These are phyloP conservation scores for Bryum argenteum DNA, from an alignment of 225 moss, liverwort and hornwort genomes.

Conservation along the genomic window DNA sequence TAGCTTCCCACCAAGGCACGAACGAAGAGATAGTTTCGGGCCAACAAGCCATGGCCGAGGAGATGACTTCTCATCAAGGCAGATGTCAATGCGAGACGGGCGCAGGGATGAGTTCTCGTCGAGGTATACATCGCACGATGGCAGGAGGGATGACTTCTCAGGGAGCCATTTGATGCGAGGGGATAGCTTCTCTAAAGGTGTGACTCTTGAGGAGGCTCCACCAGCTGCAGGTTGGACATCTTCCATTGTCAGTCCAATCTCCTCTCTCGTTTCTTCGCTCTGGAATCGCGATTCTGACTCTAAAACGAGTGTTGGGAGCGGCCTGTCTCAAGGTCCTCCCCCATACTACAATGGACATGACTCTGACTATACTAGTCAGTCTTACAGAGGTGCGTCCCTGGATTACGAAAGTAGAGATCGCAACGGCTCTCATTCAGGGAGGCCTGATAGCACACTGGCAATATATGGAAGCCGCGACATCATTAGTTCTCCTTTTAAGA, in stretches of 20 bases:
- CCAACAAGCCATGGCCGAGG: conserved; percentile 29
- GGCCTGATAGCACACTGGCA: conserved; percentile 31
- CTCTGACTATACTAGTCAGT: conserved; percentile 30
- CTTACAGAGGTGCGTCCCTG: conserved; percentile 25
- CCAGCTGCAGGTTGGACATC: conserved; percentile 49
- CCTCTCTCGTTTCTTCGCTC: conserved; percentile 42
- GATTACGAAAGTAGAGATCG: conserved; percentile 39
- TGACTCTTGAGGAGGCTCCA: conserved; percentile 28
- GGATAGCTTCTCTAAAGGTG: conserved; percentile 33
- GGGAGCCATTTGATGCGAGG: conserved; percentile 36
- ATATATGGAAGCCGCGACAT: conserved; percentile 38
- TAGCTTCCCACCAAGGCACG: conserved; percentile 26
- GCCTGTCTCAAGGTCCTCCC: conserved; percentile 31
- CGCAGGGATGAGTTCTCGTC: conserved; percentile 41
- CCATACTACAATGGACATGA: conserved; percentile 34
- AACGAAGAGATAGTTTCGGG: conserved; percentile 21
- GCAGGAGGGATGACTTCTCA: conserved; percentile 24
- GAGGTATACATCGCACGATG: conserved; percentile 32
- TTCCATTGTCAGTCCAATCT: conserved; percentile 48
- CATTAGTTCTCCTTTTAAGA: conserved; percentile 16
- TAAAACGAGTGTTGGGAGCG: conserved; percentile 24
- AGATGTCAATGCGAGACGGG: conserved; percentile 39
- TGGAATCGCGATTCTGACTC: conserved; percentile 45
- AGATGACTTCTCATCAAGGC: conserved; percentile 27
- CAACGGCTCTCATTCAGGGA: conserved; percentile 33